phyloP scores from a whole-genome alignment of 306 rosid genomes.

The Lathyrus aphaca region DNA sequence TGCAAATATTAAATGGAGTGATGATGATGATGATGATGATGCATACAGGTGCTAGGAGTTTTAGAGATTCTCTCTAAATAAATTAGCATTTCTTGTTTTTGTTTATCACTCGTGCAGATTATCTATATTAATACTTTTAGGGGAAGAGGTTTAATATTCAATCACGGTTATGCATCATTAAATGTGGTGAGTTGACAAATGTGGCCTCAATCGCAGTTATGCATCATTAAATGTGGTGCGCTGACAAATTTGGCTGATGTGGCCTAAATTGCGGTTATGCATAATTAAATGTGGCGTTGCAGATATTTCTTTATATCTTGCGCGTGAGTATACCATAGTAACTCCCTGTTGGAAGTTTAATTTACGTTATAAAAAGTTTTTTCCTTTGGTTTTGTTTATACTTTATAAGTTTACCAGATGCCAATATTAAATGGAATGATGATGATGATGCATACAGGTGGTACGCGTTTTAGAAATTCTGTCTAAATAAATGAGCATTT shows the following conservation, averaged over 20 bases:
- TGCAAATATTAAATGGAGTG: neutral
- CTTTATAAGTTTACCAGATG: neutral
- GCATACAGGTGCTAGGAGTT: neutral
- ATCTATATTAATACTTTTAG: slow-evolving; percentile 8
- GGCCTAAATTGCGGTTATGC: neutral
- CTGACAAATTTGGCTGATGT: neutral
- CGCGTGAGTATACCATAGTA: neutral
- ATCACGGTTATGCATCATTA: no score
- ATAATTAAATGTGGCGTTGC: neutral
- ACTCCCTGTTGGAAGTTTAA: slow-evolving; percentile 10
- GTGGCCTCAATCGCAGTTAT: neutral
- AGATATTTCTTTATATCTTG: neutral
- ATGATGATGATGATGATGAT: slow-evolving; percentile 29
- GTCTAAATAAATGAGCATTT: slow-evolving; percentile 14
- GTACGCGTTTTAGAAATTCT: neutral
- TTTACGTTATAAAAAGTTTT: neutral
- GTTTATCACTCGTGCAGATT: slow-evolving; percentile 25
- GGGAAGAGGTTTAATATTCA: slow-evolving; percentile 12
- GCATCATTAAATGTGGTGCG: no score
- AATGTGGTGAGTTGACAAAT: no score
- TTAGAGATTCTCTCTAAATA: slow-evolving; percentile 1
- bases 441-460: slow-evolving; percentile 19
- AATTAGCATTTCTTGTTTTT: slow-evolving; percentile 27
- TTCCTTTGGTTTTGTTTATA: slow-evolving; percentile 14
- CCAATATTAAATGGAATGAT: slow-evolving; percentile 1